Evolutionary conservation across 495 filamentous ascomycete genomes (phyloP), one percentile per base, ranked within the genome.

Genomic region (Aspergillus sparsus): DNA sequence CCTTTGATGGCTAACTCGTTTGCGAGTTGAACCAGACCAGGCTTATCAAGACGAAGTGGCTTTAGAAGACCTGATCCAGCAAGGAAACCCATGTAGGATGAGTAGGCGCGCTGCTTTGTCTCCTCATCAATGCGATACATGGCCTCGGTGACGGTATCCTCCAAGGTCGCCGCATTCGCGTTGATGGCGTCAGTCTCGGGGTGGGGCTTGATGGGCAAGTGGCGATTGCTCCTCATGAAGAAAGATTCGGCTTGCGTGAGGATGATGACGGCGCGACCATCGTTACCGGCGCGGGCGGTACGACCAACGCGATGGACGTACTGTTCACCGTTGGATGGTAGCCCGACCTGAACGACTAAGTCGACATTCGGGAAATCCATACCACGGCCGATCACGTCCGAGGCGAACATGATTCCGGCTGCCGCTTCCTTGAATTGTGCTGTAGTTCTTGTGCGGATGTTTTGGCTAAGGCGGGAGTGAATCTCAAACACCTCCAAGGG

Each of bases 321-420:
- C 56, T 87, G 82, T 57, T 97, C 93, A 13, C 85, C 77, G 62
- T 82, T 82, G 7, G 81, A 73, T 5, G 93, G 91, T 12, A 88
- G 66, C 49, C 91, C 89, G 54, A 93, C 71, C 68, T 97, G 93
- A 67, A 97, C 85, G 62, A 97, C 92, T 62, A 96, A 85, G 46
- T 92, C 88, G 53, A 97, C 93, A 63, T 92, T 87, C 55, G 93
- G 92, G 77, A 97, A 97, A 71, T 97, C 93, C 91, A 97, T 93
- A 33, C 87, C 87, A 53, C 87, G 82, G 15, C 87, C 87, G 47
- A 90, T 82, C 27, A 90, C 86, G 68, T 90, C 87, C 13, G 84
- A 84, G 36, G 87, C 87, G 63, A 89, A 82, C 65, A 90, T 70
- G 56, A 89, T 78, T 36, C 82, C 79, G 32, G 72, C 70, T 5